phyloP scores from a whole-genome alignment of 1,139 yeast genomes.

The Tardiomyces blankii region DNA sequence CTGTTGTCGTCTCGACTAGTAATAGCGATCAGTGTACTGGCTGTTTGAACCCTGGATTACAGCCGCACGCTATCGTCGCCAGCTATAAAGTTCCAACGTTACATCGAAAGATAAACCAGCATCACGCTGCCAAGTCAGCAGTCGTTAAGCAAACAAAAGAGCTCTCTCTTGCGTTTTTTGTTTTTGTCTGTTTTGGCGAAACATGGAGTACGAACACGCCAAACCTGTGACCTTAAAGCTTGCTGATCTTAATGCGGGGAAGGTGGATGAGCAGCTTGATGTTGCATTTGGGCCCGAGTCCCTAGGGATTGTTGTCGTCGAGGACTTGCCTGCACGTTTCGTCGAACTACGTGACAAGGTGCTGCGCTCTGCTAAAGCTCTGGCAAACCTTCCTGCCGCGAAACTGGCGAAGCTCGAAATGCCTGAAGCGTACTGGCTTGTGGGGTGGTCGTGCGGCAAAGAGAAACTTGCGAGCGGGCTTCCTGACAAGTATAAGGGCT shows the following conservation, averaged over 20 bases:
- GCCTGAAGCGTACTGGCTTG: slow-evolving; percentile 40
- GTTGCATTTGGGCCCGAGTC: slow-evolving; percentile 50
- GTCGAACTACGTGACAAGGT: slow-evolving; percentile 33
- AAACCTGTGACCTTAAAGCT: neutral
- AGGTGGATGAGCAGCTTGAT: slow-evolving; percentile 22
- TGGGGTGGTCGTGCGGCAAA: slow-evolving; percentile 60
- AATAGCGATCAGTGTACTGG: no score
- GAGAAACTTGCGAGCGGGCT: slow-evolving; percentile 34
- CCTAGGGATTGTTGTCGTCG: slow-evolving; percentile 41
- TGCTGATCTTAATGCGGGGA: neutral
- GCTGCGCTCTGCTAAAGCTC: slow-evolving; percentile 33
- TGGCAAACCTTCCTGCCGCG: slow-evolving; percentile 34
- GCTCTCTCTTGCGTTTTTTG: no score
- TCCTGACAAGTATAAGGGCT: slow-evolving; percentile 47
- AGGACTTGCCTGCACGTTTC: slow-evolving; percentile 35
- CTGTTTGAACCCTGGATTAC: no score
- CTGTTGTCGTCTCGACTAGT: no score
- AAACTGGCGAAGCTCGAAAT: slow-evolving; percentile 33
- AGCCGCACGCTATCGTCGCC: no score
- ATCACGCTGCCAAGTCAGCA: no score
- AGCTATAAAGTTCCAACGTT: no score
- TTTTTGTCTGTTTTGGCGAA: neutral
- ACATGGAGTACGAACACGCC: neutral
- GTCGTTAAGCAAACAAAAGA: no score
- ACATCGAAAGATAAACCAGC: no score